These are phyloP conservation scores for Umbellularia californica DNA, from an alignment of 164 flowering plant genomes.

Conservation along the genomic window DNA sequence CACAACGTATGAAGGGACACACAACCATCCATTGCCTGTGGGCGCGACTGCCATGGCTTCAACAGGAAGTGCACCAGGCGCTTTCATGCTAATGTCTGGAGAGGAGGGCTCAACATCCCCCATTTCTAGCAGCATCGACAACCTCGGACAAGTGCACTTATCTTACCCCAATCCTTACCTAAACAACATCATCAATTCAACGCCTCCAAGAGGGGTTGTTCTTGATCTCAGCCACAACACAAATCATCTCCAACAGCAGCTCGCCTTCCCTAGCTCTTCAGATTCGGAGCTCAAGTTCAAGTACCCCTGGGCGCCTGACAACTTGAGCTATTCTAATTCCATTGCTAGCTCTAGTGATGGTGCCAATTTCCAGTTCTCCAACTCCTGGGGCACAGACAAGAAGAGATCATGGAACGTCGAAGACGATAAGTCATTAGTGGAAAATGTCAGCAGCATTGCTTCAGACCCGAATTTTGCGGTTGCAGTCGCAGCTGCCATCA, in stretches of 20 bases:
- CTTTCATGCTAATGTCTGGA: slow-evolving; percentile 29
- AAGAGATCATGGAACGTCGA: slow-evolving; percentile 13
- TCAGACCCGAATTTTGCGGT: slow-evolving; percentile 67
- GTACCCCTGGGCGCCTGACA: slow-evolving; percentile 26
- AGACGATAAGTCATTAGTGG: slow-evolving; percentile 27
- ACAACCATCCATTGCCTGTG: slow-evolving; percentile 71
- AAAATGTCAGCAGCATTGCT: slow-evolving; percentile 45
- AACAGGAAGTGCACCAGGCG: slow-evolving; percentile 38
- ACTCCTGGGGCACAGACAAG: slow-evolving; percentile 7
- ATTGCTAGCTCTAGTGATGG: neutral
- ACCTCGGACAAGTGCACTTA: slow-evolving; percentile 13
- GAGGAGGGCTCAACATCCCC: slow-evolving; percentile 20
- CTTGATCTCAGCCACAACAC: slow-evolving; percentile 32
- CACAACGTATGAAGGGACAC: slow-evolving; percentile 75
- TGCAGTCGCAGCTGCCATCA: slow-evolving; percentile 72
- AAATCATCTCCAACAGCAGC: neutral
- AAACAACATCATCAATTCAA: slow-evolving; percentile 22
- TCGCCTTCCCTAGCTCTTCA: slow-evolving; percentile 22
- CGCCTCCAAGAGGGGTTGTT: slow-evolving; percentile 41
- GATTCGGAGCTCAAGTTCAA: slow-evolving; percentile 21
- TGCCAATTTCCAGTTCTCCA: neutral
- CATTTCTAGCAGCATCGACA: slow-evolving; percentile 7
- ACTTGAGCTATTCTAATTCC: slow-evolving; percentile 2
- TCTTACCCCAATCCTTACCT: slow-evolving; percentile 9
- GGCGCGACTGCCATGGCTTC: slow-evolving; percentile 75